A percentile compares a stretch with the other conserved stretches of the same genome.
These are phyloP conservation scores for Pythium rishiriense DNA, from an alignment of 352 stramenopile species.

Conservation along the genomic window DNA sequence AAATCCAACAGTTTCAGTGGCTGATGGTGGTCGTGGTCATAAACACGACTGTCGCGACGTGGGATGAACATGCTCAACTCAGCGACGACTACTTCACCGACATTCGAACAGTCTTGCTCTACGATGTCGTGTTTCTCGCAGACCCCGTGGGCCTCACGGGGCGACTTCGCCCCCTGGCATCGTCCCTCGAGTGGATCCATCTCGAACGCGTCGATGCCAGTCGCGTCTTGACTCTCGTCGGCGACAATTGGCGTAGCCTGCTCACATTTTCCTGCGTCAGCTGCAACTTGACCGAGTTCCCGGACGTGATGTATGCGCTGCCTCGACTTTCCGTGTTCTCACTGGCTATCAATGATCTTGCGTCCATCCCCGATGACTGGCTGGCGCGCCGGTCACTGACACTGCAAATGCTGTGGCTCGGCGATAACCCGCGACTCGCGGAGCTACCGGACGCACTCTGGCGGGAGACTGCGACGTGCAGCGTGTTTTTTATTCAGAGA, in stretches of 20 bases:
- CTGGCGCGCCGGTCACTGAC: background rate
- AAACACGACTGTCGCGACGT: background rate
- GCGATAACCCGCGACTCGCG: background rate
- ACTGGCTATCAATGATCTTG: slow-evolving; percentile 2
- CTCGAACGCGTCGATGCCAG: background rate
- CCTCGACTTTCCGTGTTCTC: background rate
- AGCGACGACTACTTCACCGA: background rate
- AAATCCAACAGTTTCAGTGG: background rate
- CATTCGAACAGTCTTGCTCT: background rate
- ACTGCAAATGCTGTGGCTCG: slow-evolving; percentile 11
- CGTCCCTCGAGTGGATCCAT: slow-evolving; percentile 17
- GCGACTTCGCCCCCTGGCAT: background rate
- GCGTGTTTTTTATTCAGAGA: background rate
- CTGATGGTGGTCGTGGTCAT: slow-evolving; percentile 5
- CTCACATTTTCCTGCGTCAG: background rate
- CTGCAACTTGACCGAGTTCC: slow-evolving; percentile 6
- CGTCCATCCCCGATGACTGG: slow-evolving; percentile 9
- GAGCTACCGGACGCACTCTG: slow-evolving; percentile 2
- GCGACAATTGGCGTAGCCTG: slow-evolving; percentile 3
- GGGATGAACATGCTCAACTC: background rate
- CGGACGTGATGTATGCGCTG: background rate
- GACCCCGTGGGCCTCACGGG: slow-evolving; percentile 1
- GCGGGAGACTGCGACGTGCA: background rate
- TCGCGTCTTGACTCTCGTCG: background rate
- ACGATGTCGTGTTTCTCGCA: background rate